Percentiles rank a stretch among this genome's conserved stretches.
Evolutionary conservation across 345 rosid genomes (phyloP).

Genomic region (Corchorus olitorius): DNA sequence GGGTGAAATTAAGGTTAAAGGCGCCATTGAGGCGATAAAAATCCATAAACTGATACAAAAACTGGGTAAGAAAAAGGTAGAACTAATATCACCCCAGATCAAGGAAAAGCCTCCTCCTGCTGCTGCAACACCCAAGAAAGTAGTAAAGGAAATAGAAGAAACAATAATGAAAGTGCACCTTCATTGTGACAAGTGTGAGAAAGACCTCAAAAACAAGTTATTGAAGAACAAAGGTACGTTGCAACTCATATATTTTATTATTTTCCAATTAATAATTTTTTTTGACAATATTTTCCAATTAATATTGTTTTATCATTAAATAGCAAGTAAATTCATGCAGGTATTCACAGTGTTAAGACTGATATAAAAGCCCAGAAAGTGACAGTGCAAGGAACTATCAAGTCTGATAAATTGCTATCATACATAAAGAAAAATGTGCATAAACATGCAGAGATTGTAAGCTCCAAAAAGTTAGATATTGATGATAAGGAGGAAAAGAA

Average conservation of each 20-base stretch:
- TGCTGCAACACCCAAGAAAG: slow-evolving; percentile 33
- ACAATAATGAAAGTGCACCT: slow-evolving; percentile 62
- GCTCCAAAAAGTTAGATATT: slow-evolving; percentile 36
- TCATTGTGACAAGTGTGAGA: slow-evolving; percentile 76
- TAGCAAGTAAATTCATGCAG: slow-evolving; percentile 33
- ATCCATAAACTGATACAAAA: slow-evolving; percentile 62
- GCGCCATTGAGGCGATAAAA: slow-evolving; percentile 55
- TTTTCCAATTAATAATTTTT: not conserved
- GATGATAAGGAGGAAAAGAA: slow-evolving; percentile 26
- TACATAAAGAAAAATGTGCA: slow-evolving; percentile 59
- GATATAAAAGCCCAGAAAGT: slow-evolving; percentile 71
- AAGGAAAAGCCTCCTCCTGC: slow-evolving; percentile 27
- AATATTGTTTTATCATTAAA: not conserved
- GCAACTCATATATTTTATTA: not conserved
- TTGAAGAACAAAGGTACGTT: slow-evolving; percentile 60
- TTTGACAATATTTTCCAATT: no score
- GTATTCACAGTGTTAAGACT: slow-evolving; percentile 57
- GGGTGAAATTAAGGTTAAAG: slow-evolving; percentile 73
- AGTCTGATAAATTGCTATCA: slow-evolving; percentile 49
- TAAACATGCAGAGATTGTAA: slow-evolving; percentile 67
- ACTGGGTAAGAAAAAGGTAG: slow-evolving; percentile 68
- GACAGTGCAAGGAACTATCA: slow-evolving; percentile 67
- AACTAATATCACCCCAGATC: slow-evolving; percentile 59
- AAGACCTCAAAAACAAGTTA: slow-evolving; percentile 57
- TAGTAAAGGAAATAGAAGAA: slow-evolving; percentile 32